Percentiles rank a stretch among this genome's conserved stretches.
Evolutionary conservation across 2,329 filamentous ascomycete genomes (phyloP).

Genomic region (Grosmannia serpens): DNA sequence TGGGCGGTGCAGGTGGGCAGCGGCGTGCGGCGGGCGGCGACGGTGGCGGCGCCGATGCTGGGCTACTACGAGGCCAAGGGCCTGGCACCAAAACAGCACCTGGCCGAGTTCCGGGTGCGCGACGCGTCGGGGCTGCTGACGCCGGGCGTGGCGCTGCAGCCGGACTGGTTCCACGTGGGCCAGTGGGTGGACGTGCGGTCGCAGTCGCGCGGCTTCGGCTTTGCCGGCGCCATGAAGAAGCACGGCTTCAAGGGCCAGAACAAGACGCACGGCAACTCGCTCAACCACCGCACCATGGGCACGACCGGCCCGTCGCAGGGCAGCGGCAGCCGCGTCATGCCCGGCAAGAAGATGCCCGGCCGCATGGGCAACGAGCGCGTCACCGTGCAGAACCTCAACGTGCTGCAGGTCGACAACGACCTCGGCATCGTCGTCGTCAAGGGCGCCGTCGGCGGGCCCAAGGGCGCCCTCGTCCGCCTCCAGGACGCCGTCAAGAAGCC

Average conservation of each 20-base stretch:
- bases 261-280: conserved; percentile 88
- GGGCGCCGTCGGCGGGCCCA: conserved; percentile 78
- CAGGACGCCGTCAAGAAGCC: conserved; percentile 86
- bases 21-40: conserved; percentile 61
- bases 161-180: conserved; percentile 85
- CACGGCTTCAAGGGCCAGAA: conserved; percentile 83
- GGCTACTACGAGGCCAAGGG: conserved; percentile 80
- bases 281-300: conserved; percentile 87
- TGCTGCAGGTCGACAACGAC: conserved; percentile 77
- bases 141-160: conserved; percentile 63
- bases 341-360: conserved; percentile 96
- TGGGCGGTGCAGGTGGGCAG: conserved; percentile 84
- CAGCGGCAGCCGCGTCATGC: conserved; percentile 80
- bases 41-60: conserved; percentile 70
- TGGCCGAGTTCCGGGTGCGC: conserved; percentile 81
- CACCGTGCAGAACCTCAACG: conserved; percentile 83
- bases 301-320: conserved; percentile 84
- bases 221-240: conserved; percentile 95
- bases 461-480: conserved; percentile 72
- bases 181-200: conserved; percentile 82
- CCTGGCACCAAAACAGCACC: conserved; percentile 70
- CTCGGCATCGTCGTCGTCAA: conserved; percentile 82
- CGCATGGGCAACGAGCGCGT: conserved; percentile 85
- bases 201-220: conserved; percentile 78
- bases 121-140: conserved; percentile 59